Evolutionary conservation across 2,329 filamentous ascomycete genomes (phyloP).

Genomic region (Cladosporium halotolerans): DNA sequence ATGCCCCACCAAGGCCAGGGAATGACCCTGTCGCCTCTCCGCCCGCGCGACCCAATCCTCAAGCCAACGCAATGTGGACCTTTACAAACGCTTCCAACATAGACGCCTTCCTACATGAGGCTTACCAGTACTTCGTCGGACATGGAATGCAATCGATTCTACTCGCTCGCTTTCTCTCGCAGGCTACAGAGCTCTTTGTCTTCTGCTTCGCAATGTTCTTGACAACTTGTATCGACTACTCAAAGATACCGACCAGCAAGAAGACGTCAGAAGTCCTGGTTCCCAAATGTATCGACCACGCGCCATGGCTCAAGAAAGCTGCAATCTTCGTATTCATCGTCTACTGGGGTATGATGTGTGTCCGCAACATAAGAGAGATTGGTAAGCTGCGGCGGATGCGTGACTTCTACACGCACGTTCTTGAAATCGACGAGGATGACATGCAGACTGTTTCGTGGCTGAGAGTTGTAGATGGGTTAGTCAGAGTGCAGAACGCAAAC

Average conservation of each 20-base stretch:
- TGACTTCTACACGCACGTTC: constrained; percentile 76
- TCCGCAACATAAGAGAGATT: constrained; percentile 53
- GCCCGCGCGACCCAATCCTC: constrained; percentile 48
- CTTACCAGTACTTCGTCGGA: constrained; percentile 80
- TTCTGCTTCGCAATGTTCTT: constrained; percentile 77
- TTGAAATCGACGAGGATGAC: constrained; percentile 76
- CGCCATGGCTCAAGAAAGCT: constrained; percentile 74
- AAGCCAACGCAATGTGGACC: constrained; percentile 80
- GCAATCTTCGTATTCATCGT: constrained; percentile 79
- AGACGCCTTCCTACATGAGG: constrained; percentile 77
- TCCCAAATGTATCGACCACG: constrained; percentile 62
- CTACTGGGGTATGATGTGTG: constrained; percentile 75
- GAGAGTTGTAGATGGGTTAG: constrained; percentile 77
- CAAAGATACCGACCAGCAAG: constrained; percentile 61
- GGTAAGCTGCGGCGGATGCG: constrained; percentile 72
- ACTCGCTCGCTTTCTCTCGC: constrained; percentile 62
- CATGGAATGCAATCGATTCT: constrained; percentile 82
- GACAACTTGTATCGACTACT: constrained; percentile 78
- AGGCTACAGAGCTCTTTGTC: constrained; percentile 77
- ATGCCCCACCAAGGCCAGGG: not conserved
- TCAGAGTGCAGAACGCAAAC: constrained; percentile 77
- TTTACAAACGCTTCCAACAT: constrained; percentile 90
- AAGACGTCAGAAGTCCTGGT: constrained; percentile 57
- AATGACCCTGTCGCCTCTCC: constrained; percentile 19
- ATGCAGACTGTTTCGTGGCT: constrained; percentile 96